phyloP scores from a whole-genome alignment of 2,329 filamentous ascomycete species.

The Monascus ruber region DNA sequence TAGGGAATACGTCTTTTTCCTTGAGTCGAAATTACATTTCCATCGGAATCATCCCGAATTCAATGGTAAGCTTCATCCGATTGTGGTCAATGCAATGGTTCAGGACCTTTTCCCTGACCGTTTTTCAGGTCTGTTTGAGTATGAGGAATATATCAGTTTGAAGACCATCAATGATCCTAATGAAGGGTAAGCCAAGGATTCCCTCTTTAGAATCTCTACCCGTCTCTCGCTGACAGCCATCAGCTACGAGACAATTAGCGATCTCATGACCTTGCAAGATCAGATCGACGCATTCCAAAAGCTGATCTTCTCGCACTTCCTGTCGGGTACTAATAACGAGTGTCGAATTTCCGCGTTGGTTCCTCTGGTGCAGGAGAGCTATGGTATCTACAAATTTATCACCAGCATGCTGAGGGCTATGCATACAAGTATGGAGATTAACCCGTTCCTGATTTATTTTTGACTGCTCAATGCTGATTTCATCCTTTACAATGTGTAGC shows the following conservation, averaged over 20 bases:
- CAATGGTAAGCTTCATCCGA: constrained; percentile 51
- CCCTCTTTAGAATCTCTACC: background rate
- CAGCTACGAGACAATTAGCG: constrained; percentile 80
- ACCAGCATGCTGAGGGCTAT: constrained; percentile 98
- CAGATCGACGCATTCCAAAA: constrained; percentile 99
- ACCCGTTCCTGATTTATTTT: background rate
- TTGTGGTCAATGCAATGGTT: background rate
- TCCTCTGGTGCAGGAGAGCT: constrained; percentile 90
- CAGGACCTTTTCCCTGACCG: constrained; percentile 4
- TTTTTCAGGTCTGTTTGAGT: constrained; percentile 69
- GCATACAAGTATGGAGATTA: constrained; percentile 64
- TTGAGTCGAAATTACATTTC: constrained; percentile 90
- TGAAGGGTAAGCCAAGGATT: constrained; percentile 54
- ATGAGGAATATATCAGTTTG: constrained; percentile 96
- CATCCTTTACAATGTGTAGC: constrained; percentile 36
- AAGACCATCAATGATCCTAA: constrained; percentile 98
- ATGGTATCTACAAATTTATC: constrained; percentile 98
- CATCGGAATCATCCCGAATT: constrained; percentile 95
- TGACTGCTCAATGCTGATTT: background rate
- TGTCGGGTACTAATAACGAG: constrained; percentile 84
- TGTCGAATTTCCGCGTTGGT: constrained; percentile 91
- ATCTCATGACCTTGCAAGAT: constrained; percentile 92
- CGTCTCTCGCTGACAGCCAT: constrained; percentile 10
- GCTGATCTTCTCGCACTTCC: constrained; percentile 94
- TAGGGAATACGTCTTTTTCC: constrained; percentile 90